Conservation (phyloP, 257 asterid genomes). For the Solanum raphanifolium region DNA sequence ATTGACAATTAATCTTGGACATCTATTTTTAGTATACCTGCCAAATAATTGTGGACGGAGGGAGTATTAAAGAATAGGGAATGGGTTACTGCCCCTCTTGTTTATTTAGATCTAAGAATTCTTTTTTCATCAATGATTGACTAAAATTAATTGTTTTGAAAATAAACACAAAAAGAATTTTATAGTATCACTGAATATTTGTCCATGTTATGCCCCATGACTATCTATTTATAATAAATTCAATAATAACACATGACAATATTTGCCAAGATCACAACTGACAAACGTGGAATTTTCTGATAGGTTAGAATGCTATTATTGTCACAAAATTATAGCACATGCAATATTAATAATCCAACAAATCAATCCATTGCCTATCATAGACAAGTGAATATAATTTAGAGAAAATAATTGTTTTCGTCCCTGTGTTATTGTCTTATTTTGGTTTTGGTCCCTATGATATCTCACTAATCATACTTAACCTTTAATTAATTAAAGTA, state of each 20-base stretch:
- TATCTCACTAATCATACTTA: no score
- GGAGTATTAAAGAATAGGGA: background rate
- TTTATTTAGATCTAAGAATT: background rate
- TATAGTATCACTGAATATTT: background rate
- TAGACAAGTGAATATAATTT: no score
- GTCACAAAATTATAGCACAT: background rate
- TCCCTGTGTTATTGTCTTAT: no score
- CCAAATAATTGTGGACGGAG: no score
- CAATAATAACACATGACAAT: accelerated
- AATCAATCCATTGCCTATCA: no score
- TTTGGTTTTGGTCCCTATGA: no score
- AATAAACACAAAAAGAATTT: background rate
- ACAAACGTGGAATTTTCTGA: background rate
- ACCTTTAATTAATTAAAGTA: no score
- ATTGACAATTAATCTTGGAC: no score
- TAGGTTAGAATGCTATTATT: no score
- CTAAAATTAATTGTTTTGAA: background rate
- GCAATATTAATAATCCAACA: no score
- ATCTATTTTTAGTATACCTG: no score
- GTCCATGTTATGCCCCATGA: background rate
- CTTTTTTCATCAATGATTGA: background rate
- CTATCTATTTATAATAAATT: background rate
- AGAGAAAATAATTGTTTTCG: no score
- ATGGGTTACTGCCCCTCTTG: background rate
- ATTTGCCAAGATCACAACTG: background rate